Base-by-base conservation (phyloP, 768 basidiomycete genomes). In the Mrakia frigida region DNA sequence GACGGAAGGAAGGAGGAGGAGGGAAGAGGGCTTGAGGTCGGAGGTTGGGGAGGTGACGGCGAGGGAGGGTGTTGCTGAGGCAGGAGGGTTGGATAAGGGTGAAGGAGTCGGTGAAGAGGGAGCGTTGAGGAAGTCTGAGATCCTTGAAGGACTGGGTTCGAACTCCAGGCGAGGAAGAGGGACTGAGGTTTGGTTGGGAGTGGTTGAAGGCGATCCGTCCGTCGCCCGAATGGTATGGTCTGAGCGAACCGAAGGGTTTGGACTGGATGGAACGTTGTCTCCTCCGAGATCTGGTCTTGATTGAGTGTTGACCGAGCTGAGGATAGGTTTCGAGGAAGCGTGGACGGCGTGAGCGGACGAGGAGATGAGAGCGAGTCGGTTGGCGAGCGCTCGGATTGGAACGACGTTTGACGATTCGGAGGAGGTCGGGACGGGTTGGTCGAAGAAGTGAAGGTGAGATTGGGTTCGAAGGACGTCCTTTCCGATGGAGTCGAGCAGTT, bases 391-490 rank as follows among this genome's bases (percentile, higher is more conserved):
- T 56, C 70, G 65, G 14, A 31, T 39, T 16, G 46, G 41, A 7
- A 69, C 18, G 3, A 28, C 9, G 35, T 25, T 28, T 16, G 39
- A 35, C 2, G 74, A 33, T n/a, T n/a, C 1, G 67, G 43, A 16
- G 63, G 21, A 28, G 43, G 10, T 21, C 37, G 73, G 70, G 60
- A 77, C 73, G 41, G 65, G 70, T 52, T 76, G 67, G 52, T 73
- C 59, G 63, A 80, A 79, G 70, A 80, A 80, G 31, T 79, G 70
- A 21, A 79, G 72, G 13, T 77, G 78, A 33, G 74, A 63, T 67
- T 80, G 80, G 14, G 79, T 80, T 9, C 79, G 79, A 11, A 31
- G 69, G 72, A 80, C 79, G 67, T 81, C 80, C 46, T 81, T 80
- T 37, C 56, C 46, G 28, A 81, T 81, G 31, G 60, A 75, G 71